Percentiles rank a stretch among this genome's conserved stretches.
Conservation (phyloP, 768 basidiomycete species). For the Ephemerocybe angulata region DNA sequence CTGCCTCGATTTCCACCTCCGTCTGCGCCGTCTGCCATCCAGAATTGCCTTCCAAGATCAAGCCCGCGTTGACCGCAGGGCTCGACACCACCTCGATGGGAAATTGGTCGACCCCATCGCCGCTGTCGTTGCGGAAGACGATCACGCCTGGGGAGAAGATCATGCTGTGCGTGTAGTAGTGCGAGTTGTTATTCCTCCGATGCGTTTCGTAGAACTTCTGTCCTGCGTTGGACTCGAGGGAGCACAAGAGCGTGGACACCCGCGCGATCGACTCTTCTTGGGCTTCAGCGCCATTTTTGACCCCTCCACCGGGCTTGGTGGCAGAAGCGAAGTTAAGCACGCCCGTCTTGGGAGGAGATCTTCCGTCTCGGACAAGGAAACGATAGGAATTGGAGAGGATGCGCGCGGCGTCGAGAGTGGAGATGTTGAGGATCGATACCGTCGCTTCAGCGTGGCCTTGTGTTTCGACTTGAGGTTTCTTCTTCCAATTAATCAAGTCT, state of each 20-base stretch:
- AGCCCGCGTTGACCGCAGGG: slow-evolving; percentile 70
- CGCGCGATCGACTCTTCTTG: slow-evolving; percentile 82
- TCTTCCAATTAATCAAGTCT: slow-evolving; percentile 22
- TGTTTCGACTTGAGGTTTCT: slow-evolving; percentile 39
- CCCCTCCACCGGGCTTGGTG: slow-evolving; percentile 73
- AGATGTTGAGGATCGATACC: slow-evolving; percentile 54
- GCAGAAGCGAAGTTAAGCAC: slow-evolving; percentile 78
- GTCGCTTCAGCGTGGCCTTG: slow-evolving; percentile 38
- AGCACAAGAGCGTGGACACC: slow-evolving; percentile 64
- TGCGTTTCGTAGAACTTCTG: slow-evolving; percentile 64
- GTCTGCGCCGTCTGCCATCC: slow-evolving; percentile 19
- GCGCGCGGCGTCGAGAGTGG: slow-evolving; percentile 61
- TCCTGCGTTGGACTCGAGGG: slow-evolving; percentile 53
- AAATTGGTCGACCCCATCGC: slow-evolving; percentile 52
- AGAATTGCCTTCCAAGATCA: slow-evolving; percentile 27
- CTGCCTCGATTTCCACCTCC: slow-evolving; percentile 42
- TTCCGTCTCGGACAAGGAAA: slow-evolving; percentile 13
- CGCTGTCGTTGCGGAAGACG: slow-evolving; percentile 62
- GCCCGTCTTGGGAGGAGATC: slow-evolving; percentile 39
- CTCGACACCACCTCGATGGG: slow-evolving; percentile 65
- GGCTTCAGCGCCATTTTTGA: slow-evolving; percentile 66
- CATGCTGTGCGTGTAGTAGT: slow-evolving; percentile 78
- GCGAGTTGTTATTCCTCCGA: slow-evolving; percentile 30
- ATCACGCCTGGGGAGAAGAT: slow-evolving; percentile 64
- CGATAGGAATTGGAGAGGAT: slow-evolving; percentile 23